Base-by-base conservation (phyloP, 1,139 yeast species). In the Hyphopichia wangnamkhiaoensis region DNA sequence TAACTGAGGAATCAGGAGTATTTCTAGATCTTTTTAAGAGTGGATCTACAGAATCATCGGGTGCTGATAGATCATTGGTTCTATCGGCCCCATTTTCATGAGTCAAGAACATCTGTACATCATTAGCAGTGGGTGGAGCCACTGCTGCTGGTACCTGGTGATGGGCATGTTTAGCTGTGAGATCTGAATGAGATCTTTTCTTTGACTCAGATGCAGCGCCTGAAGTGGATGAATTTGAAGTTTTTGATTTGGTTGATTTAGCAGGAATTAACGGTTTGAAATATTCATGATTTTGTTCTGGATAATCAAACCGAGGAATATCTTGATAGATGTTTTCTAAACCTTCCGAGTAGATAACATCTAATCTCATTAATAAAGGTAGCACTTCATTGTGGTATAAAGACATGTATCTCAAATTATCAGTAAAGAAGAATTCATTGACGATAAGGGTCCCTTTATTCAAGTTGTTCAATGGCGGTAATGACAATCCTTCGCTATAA, bases 331-430 rank as follows among this genome's bases (percentile, higher is more conserved):
- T 48, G 34, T 59, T 59, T 1, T 60, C 68, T 25, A 67, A 47
- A 1, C 63, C 71, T 26, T 65, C 66, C 2, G 54, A 50, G 41
- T 61, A 68, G 32, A 52, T 56, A 2, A 56, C 45, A 39, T 67
- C 73, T 25, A 61, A 39, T 25, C 59, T 52, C 5, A 60, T 58
- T 19, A 68, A 49, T 39, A 68, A 52, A 1, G 68, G 71, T 19
- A 68, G 47, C 2, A 68, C 61, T 36, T 68, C 72, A 44, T 68
- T 68, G 43, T 68, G 74, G 44, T 68, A 68, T 10, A 60, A 59
- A 1, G 72, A 65, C 62, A 68, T 65, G 43, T 68, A 68, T 43
- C 48, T 54, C 33, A 66, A 53, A 43, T 65, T 64, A 35, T 65
- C 67, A 26, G 69, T 62, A 34, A 68, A 51, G 45, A 68, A 68